Conservation (phyloP, 495 filamentous ascomycete genomes). For the Halenospora varia region DNA sequence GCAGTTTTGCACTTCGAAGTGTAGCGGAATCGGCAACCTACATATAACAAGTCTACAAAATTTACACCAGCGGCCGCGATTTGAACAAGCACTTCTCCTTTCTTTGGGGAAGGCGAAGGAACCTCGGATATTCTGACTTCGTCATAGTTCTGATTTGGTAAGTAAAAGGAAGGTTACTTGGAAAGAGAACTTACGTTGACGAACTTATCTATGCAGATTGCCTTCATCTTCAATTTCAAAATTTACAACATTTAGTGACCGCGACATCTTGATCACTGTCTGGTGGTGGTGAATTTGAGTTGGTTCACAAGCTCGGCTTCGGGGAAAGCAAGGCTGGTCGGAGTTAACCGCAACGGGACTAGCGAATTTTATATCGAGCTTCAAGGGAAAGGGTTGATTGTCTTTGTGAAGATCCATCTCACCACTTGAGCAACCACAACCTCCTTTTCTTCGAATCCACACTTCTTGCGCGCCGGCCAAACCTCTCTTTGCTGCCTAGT, state of each 20-base stretch:
- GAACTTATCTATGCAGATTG: slow-evolving; percentile 21
- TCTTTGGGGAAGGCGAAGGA: slow-evolving; percentile 8
- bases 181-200: slow-evolving; percentile 6
- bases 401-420: neutral
- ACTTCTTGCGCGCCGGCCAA: neutral
- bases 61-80: slow-evolving; percentile 23
- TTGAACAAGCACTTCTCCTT: slow-evolving; percentile 20
- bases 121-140: slow-evolving; percentile 21
- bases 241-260: neutral
- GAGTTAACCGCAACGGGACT: neutral
- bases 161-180: neutral
- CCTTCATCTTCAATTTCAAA: slow-evolving; percentile 16
- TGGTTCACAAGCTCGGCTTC: no score
- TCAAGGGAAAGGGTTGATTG: neutral
- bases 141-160: slow-evolving; percentile 6
- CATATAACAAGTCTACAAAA: slow-evolving; percentile 26
- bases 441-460: neutral
- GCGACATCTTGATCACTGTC: neutral
- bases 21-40: slow-evolving; percentile 6
- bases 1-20: no score
- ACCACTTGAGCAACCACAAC: neutral
- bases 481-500: neutral
- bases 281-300: no score
- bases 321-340: neutral
- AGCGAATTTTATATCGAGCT: neutral